Conservation (phyloP, 2,329 filamentous ascomycete genomes). For the Akanthomyces dipterigenus region DNA sequence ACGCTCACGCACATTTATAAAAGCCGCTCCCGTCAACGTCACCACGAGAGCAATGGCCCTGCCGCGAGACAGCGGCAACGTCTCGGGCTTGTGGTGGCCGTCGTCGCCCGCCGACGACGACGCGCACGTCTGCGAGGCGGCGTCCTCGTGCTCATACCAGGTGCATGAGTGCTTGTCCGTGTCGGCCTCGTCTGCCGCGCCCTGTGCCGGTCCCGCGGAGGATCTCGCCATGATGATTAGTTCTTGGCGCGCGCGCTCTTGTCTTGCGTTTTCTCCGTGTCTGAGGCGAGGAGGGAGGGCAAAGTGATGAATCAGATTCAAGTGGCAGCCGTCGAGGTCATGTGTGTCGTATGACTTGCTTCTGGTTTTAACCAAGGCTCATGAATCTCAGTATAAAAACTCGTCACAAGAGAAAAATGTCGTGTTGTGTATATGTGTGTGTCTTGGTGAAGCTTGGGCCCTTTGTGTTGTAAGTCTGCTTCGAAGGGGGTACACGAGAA, state of each 20-base stretch:
- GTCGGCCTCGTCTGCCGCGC: not conserved
- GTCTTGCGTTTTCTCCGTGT: not conserved
- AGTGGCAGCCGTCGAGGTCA: too few species aligned
- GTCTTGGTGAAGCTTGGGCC: not conserved
- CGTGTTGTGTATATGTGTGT: not conserved
- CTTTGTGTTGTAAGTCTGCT: not conserved
- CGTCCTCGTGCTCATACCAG: not conserved
- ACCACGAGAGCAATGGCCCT: conserved; percentile 47
- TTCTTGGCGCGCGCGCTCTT: not conserved
- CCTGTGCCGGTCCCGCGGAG: not conserved
- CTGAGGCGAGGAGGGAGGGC: not conserved
- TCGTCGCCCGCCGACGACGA: not conserved
- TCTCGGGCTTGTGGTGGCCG: conserved; percentile 15
- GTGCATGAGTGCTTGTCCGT: not conserved
- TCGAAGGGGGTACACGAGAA: not conserved
- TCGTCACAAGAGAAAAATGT: not conserved
- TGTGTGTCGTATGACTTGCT: not conserved
- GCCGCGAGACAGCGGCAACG: conserved; percentile 39
- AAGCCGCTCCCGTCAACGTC: conserved; percentile 48
- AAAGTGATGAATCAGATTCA: too few species aligned
- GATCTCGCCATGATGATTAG: not conserved
- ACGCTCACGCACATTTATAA: conserved; percentile 40
- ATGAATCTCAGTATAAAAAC: not conserved
- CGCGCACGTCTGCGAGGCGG: not conserved
- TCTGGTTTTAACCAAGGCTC: not conserved